A percentile compares a stretch with the other conserved stretches of the same genome.
phyloP scores from a whole-genome alignment of 768 basidiomycete species.

The Termitomyces sp. region DNA sequence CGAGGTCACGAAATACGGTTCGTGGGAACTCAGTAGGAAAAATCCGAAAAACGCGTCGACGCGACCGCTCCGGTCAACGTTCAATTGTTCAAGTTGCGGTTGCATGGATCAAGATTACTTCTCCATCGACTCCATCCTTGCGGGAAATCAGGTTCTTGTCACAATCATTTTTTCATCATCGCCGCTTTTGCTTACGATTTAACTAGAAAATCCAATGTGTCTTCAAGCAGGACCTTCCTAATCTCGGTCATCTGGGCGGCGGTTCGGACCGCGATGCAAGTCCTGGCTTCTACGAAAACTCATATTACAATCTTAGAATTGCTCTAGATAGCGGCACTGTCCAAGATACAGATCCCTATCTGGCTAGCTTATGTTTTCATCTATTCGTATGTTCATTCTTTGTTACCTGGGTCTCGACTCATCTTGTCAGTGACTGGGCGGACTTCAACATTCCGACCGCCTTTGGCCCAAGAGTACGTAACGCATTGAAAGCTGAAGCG shows the following conservation, averaged over 20 bases:
- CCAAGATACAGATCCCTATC: constrained; percentile 79
- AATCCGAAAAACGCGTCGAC: constrained; percentile 13
- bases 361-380: constrained; percentile 89
- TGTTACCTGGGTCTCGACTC: neutral
- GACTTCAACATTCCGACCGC: constrained; percentile 81
- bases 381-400: constrained; percentile 47
- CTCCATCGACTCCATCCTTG: constrained; percentile 85
- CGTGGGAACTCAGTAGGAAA: constrained; percentile 13
- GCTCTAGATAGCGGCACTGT: constrained; percentile 64
- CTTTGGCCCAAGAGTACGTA: constrained; percentile 70
- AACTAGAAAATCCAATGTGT: constrained; percentile 87
- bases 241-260: constrained; percentile 87
- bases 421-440: constrained; percentile 68
- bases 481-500: constrained; percentile 86
- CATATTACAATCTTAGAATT: neutral
- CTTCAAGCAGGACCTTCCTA: constrained; percentile 79
- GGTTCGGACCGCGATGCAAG: constrained; percentile 79
- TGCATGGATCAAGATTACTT: constrained; percentile 90
- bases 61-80: constrained; percentile 2
- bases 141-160: constrained; percentile 73
- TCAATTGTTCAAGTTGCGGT: neutral
- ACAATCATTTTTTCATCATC: neutral
- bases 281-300: constrained; percentile 9
- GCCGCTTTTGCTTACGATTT: neutral
- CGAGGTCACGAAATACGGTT: too few relatives aligned